Conservation (phyloP, 1,284 basidiomycete species). For the Chondrostereum purpureum region DNA sequence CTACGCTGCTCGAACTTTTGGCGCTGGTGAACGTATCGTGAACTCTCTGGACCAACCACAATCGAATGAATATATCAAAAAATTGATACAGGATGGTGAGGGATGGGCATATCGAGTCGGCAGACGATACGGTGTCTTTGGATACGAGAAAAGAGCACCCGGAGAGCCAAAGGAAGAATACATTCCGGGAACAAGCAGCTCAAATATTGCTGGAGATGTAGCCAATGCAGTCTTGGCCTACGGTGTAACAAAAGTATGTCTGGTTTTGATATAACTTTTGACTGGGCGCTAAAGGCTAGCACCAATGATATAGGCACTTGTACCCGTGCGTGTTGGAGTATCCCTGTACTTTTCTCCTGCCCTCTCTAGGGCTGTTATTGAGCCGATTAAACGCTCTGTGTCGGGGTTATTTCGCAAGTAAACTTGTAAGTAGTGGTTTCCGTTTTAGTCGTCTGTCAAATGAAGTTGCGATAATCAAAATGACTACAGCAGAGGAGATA, state of each 20-base stretch:
- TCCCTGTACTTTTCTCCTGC: constrained; percentile 73
- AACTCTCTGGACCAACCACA: constrained; percentile 21
- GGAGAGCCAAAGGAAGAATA: constrained; percentile 16
- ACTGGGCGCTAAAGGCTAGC: constrained; percentile 8
- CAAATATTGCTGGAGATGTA: constrained; percentile 56
- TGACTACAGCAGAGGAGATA: no score
- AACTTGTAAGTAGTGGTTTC: no score
- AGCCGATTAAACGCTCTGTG: constrained; percentile 38
- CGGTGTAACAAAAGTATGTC: constrained; percentile 70
- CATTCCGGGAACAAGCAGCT: constrained; percentile 17
- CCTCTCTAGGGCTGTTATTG: constrained; percentile 62
- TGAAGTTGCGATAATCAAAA: no score
- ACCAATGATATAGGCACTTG: constrained; percentile 64
- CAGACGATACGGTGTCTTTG: constrained; percentile 75
- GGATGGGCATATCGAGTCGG: constrained; percentile 68
- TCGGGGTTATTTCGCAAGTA: constrained; percentile 10
- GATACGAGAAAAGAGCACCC: constrained; percentile 54
- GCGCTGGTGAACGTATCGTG: constrained; percentile 68
- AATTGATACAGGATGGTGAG: constrained; percentile 74
- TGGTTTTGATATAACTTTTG: not conserved
- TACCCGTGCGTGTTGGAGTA: constrained; percentile 70
- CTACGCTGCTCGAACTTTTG: constrained; percentile 61
- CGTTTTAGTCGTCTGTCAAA: no score
- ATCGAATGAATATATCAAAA: constrained; percentile 28
- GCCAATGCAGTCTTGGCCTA: constrained; percentile 82